phyloP scores from a whole-genome alignment of 805 yeast species.

The Ogataea nitratoaversa region DNA sequence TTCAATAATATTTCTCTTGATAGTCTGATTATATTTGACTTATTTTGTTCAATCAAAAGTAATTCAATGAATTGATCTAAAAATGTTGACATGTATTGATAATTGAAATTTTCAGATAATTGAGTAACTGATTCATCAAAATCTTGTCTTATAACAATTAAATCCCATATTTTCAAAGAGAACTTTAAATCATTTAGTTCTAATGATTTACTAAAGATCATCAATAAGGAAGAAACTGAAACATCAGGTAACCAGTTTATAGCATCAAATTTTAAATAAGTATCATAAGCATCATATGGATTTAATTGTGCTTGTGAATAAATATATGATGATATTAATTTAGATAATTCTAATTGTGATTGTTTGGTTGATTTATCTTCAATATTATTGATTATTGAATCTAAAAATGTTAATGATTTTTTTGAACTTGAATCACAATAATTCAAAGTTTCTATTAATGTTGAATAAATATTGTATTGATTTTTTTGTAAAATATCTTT shows the following conservation, averaged over 20 bases:
- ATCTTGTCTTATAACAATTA: constrained; percentile 28
- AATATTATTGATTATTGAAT: constrained; percentile 39
- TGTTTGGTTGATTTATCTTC: constrained; percentile 9
- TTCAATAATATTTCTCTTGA: constrained; percentile 29
- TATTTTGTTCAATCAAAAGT: constrained; percentile 18
- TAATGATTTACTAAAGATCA: constrained; percentile 22
- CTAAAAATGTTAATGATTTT: constrained; percentile 57
- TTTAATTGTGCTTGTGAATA: constrained; percentile 24
- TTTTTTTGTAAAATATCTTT: constrained; percentile 13
- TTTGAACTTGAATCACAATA: constrained; percentile 43
- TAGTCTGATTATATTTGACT: constrained; percentile 23
- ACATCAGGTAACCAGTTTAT: constrained; percentile 33
- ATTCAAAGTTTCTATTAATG: constrained; percentile 49
- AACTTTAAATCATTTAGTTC: constrained; percentile 18
- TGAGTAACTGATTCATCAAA: constrained; percentile 22
- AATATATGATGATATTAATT: constrained; percentile 25
- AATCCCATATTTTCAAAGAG: constrained; percentile 30
- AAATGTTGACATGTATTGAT: constrained; percentile 13
- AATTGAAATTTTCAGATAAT: constrained; percentile 13
- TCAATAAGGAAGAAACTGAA: constrained; percentile 22
- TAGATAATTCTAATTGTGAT: constrained; percentile 11
- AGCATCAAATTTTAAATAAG: constrained; percentile 25
- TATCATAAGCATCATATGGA: constrained; percentile 23
- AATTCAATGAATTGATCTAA: constrained; percentile 21
- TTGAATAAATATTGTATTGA: constrained; percentile 48